Conservation (phyloP, 1,139 yeast genomes). For the Tardiomyces blankii region DNA sequence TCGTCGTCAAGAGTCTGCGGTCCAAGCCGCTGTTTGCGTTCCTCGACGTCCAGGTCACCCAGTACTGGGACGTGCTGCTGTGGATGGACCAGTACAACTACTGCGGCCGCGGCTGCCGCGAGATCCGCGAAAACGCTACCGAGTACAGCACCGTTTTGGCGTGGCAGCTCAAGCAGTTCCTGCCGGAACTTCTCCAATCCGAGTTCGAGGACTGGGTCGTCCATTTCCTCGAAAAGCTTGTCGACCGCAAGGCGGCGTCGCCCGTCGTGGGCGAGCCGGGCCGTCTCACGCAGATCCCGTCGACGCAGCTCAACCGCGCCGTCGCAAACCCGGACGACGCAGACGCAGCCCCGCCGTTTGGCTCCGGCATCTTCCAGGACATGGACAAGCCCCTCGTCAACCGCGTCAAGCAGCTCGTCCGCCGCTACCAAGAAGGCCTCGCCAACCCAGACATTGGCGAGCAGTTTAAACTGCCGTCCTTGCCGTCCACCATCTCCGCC, state of each 20-base stretch:
- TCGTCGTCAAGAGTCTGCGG: slow-evolving; percentile 67
- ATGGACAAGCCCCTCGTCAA: slow-evolving; percentile 57
- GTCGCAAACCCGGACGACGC: background rate
- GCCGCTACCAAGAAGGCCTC: slow-evolving; percentile 63
- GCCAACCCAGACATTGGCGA: slow-evolving; percentile 51
- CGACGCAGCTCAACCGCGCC: background rate
- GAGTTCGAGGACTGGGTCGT: slow-evolving; percentile 87
- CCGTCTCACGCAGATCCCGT: slow-evolving; percentile 49
- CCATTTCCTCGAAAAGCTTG: slow-evolving; percentile 61
- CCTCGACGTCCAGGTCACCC: slow-evolving; percentile 60
- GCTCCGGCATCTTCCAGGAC: slow-evolving; percentile 25
- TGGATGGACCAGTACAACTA: slow-evolving; percentile 94
- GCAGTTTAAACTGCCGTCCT: slow-evolving; percentile 65
- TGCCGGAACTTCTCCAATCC: slow-evolving; percentile 64
- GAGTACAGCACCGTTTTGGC: slow-evolving; percentile 41
- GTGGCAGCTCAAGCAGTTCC: slow-evolving; percentile 72
- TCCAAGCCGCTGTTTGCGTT: slow-evolving; percentile 74
- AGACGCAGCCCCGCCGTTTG: background rate
- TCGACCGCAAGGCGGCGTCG: slow-evolving; percentile 42
- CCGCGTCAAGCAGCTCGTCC: slow-evolving; percentile 53
- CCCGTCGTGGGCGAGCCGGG: slow-evolving; percentile 35
- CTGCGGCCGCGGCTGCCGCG: slow-evolving; percentile 70
- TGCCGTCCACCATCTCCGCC: slow-evolving; percentile 49
- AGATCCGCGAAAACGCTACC: slow-evolving; percentile 32
- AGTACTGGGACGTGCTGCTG: slow-evolving; percentile 81